phyloP scores from a whole-genome alignment of 805 yeast species.

The Yamadazyma tumulicola region DNA sequence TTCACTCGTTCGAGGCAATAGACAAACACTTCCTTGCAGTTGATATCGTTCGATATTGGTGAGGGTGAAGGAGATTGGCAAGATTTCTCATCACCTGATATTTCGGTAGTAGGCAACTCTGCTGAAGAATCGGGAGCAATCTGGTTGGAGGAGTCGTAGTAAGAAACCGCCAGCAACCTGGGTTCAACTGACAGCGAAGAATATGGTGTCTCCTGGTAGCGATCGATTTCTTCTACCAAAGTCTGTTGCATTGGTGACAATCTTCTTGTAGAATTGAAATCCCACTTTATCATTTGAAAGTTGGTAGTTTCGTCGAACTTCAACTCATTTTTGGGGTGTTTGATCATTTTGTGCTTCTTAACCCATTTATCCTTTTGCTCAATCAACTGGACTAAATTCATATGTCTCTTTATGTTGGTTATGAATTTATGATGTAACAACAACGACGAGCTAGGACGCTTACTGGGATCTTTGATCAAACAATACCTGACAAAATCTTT shows the following conservation, averaged over 20 bases:
- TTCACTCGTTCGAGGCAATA: constrained; percentile 47
- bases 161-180: neutral
- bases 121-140: neutral
- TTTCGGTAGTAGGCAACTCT: neutral
- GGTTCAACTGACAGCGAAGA: neutral
- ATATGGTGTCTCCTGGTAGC: neutral
- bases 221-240: constrained; percentile 2
- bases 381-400: constrained; percentile 34
- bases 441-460: constrained; percentile 59
- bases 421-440: constrained; percentile 57
- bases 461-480: constrained; percentile 59
- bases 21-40: constrained; percentile 26
- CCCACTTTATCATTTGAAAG: constrained; percentile 11
- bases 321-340: constrained; percentile 6
- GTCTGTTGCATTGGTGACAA: constrained; percentile 15
- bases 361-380: constrained; percentile 37
- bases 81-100: neutral
- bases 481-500: constrained; percentile 67
- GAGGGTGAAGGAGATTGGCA: too few species aligned
- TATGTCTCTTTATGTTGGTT: constrained; percentile 26
- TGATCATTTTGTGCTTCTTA: constrained; percentile 17
- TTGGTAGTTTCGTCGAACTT: constrained; percentile 6
- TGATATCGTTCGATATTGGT: neutral
- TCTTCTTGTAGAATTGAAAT: constrained; percentile 11
- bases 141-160: neutral